Base-by-base conservation (phyloP, 306 rosid genomes). In the Canavalia gladiata region DNA sequence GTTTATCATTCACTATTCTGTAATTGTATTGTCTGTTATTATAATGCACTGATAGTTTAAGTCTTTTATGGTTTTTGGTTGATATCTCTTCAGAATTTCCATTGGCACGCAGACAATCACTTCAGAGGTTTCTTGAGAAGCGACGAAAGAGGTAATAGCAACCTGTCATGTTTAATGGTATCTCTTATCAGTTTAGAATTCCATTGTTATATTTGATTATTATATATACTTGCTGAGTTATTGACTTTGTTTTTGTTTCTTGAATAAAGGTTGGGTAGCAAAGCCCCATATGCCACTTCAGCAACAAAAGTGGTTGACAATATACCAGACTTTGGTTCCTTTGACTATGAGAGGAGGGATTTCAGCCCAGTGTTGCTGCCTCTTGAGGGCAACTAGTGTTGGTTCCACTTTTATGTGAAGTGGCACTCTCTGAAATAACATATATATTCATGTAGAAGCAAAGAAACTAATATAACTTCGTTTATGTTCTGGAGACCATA, bases 41-140 rank as follows among this genome's bases (percentile, higher is more conserved):
- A 49, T 41, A 39, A 34, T 72, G 35, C 56, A 49, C 50, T 55
- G 29, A 68, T 29, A 28, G 31, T 33, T 34, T 13, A 49, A 29
- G 76, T 75, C 25, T 82, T 46, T 13, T 73, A 12, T 72, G 74
- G 41, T n/a, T 65, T 81, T 81, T 77, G 58, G 29, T 62, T 73
- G 13, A 41, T 50, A n/a, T 46, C 59, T 80, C 47, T 62, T 76
- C 89, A 92, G 97, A 90, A 77, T 87, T 92, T 76, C 97, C 97
- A 34, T n/a, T 92, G 39, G 90, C 94, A 29, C 90, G 97, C 74
- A 89, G 94, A 69, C 92, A 90, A 7, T 92, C 97, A 51, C 94
- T 92, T 72, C 94, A 90, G 81, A 87, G 89, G 30, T 92, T 92
- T 83, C 86, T 92, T 84, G 97, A 90, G 89, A 92, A 90, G 87